These are phyloP conservation scores for Carex cristatella DNA, from an alignment of 176 grass and related monocot species.

Conservation along the genomic window DNA sequence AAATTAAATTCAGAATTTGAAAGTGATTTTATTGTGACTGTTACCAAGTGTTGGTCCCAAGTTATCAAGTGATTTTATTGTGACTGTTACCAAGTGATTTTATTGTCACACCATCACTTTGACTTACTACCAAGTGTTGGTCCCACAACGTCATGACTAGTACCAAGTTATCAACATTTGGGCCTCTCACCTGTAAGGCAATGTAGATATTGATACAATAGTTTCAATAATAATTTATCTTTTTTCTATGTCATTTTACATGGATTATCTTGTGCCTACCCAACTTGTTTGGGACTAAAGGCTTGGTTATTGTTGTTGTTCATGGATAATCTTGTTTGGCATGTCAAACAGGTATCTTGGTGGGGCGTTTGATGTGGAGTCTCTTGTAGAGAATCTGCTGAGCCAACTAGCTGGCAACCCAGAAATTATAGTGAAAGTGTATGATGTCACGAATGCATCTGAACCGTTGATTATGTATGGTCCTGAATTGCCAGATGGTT, in stretches of 20 bases:
- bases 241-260: background rate
- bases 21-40: background rate
- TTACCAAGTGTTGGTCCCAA: background rate
- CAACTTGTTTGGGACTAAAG: no score
- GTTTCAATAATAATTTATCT: background rate
- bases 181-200: background rate
- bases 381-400: conserved; percentile 87
- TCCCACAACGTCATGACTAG: background rate
- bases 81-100: no score
- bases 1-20: background rate
- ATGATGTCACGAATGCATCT: conserved; percentile 77
- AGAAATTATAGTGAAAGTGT: conserved; percentile 96
- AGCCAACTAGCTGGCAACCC: conserved; percentile 86
- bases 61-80: no score
- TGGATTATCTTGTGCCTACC: background rate
- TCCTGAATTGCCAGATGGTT: conserved; percentile 58
- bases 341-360: conserved; percentile 61
- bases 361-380: conserved; percentile 96
- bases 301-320: background rate
- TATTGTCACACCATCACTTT: no score
- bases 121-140: background rate
- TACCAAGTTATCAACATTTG: background rate
- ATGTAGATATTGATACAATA: background rate
- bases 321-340: background rate
- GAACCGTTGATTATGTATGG: conserved; percentile 94